These are phyloP conservation scores for Cyclotella distinguenda DNA, from an alignment of 108 stramenopile species.

Conservation along the genomic window DNA sequence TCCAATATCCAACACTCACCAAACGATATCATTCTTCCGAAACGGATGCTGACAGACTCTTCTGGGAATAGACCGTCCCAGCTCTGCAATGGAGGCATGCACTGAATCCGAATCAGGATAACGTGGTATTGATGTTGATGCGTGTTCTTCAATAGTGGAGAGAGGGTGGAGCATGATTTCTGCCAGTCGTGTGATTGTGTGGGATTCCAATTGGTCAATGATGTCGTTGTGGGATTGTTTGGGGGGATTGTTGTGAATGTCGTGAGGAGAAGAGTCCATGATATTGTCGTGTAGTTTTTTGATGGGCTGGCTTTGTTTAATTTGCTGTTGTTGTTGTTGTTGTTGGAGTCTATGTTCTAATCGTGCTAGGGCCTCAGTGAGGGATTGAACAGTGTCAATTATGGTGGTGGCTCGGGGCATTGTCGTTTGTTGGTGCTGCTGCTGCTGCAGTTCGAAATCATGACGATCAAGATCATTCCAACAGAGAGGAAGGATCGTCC, in stretches of 20 bases:
- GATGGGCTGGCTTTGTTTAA: not conserved
- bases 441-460: not conserved
- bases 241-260: not conserved
- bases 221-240: not conserved
- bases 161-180: constrained; percentile 47
- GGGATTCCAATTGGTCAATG: constrained; percentile 33
- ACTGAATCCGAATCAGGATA: constrained; percentile 16
- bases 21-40: constrained; percentile 94
- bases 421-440: too few species aligned
- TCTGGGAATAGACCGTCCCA: constrained; percentile 61
- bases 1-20: not conserved
- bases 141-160: too few species aligned
- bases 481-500: constrained; percentile 25
- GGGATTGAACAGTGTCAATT: not conserved
- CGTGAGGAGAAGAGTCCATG: constrained; percentile 2
- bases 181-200: constrained; percentile 19
- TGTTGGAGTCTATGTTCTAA: not conserved
- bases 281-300: constrained; percentile 1
- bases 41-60: constrained; percentile 93
- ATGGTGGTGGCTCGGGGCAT: not conserved
- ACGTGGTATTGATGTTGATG: constrained; percentile 3
- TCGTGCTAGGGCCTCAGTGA: too few species aligned
- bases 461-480: not conserved
- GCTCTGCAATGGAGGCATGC: constrained; percentile 13
- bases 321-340: constrained; percentile 9